A percentile compares a stretch with the other conserved stretches of the same genome.
These are phyloP conservation scores for Xylaria curta DNA, from an alignment of 495 filamentous ascomycete species.

Conservation along the genomic window DNA sequence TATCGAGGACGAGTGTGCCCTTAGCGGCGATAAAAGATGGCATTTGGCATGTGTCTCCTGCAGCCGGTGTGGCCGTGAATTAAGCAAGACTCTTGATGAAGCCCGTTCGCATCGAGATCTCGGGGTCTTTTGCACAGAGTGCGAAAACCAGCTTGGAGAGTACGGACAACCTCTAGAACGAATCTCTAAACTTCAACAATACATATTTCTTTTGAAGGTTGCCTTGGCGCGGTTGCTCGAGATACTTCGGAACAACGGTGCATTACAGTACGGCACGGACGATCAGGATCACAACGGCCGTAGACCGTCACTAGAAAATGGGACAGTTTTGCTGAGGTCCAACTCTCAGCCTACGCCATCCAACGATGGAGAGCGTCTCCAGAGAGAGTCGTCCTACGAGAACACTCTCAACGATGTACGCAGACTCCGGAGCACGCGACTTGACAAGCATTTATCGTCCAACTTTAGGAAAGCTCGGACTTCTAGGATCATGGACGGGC, in stretches of 20 bases:
- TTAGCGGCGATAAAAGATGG: constrained; percentile 75
- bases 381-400: constrained; percentile 81
- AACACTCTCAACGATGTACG: constrained; percentile 96
- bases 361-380: constrained; percentile 62
- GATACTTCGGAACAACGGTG: constrained; percentile 81
- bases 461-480: constrained; percentile 89
- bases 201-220: constrained; percentile 88
- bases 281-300: constrained; percentile 22
- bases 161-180: constrained; percentile 56
- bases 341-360: constrained; percentile 78
- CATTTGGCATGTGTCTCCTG: constrained; percentile 83
- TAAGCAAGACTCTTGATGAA: constrained; percentile 67
- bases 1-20: constrained; percentile 91
- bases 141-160: constrained; percentile 49
- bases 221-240: constrained; percentile 89
- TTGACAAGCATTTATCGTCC: constrained; percentile 91
- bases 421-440: constrained; percentile 85
- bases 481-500: constrained; percentile 91
- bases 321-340: constrained; percentile 56
- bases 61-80: constrained; percentile 72
- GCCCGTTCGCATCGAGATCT: constrained; percentile 70
- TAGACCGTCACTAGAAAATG: constrained; percentile 17
- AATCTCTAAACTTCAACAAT: constrained; percentile 87
- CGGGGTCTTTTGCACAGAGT: constrained; percentile 71
- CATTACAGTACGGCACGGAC: constrained; percentile 58